Evolutionary conservation across 2,329 filamentous ascomycete genomes (phyloP).

Genomic region (Graphium sp.): DNA sequence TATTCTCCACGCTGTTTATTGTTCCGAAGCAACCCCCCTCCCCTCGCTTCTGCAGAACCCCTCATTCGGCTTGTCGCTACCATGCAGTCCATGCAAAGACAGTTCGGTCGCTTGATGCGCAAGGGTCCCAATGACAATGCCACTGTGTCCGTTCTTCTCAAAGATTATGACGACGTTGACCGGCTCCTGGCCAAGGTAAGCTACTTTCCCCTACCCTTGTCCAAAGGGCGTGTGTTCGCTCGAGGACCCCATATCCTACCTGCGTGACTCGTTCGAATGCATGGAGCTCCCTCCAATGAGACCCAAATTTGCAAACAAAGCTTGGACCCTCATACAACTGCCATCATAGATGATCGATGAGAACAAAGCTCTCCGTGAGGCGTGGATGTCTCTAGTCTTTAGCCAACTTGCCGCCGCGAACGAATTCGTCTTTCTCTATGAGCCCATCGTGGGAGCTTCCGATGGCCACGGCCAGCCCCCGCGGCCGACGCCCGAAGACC

Average conservation of each 20-base stretch:
- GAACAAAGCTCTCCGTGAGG: constrained; percentile 59
- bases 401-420: constrained; percentile 50
- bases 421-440: constrained; percentile 58
- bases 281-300: constrained; percentile 1
- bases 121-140: constrained; percentile 56
- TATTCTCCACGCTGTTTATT: too few species aligned
- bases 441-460: constrained; percentile 53
- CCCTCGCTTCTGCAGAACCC: background rate
- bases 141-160: constrained; percentile 56
- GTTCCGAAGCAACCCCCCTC: background rate
- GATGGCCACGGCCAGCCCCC: constrained; percentile 37
- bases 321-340: background rate
- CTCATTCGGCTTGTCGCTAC: too few species aligned
- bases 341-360: constrained; percentile 53
- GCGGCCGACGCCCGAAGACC: constrained; percentile 40
- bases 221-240: background rate
- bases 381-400: constrained; percentile 57
- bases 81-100: constrained; percentile 59
- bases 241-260: too few species aligned
- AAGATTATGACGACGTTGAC: constrained; percentile 69
- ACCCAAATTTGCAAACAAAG: constrained; percentile 1
- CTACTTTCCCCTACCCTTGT: constrained; percentile 2
- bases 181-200: constrained; percentile 54
- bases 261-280: background rate
- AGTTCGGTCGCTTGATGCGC: constrained; percentile 56